Base-by-base conservation (phyloP, 192 early-diverging fungal species). In the Rhizophagus prolifer region DNA sequence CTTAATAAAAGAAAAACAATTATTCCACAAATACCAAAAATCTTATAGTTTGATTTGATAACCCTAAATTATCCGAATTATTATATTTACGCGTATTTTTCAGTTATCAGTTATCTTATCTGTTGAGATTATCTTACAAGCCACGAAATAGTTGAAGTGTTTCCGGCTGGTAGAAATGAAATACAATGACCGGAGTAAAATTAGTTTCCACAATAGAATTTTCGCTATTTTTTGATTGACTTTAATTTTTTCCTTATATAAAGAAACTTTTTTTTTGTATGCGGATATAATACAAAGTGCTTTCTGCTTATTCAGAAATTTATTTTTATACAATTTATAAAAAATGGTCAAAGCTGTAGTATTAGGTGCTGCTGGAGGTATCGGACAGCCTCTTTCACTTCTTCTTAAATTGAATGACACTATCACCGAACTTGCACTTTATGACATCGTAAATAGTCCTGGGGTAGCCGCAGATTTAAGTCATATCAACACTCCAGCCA, bases 401-500 rank as follows among this genome's bases (percentile, higher is more conserved):
- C 91, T 99, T 76, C 85, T 97, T 78, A 97, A 97, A 92, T 90
- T 92, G 63, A 95, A 96, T 82, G 86, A 93, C 4, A 82, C 88
- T 74, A 91, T 99, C 46, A 89, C 94, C 21, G 88, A 95, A 75
- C 91, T 99, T 63, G 87, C 93, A 13, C 88, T 99, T 69, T 99
- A 91, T 82, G 97, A 97, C 87, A 92, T 99, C 72, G 94, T 94
- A 84, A 97, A 97, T 89, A 95, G 95, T 61, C 93, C 95, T 25
- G 96, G 97, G 69, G 96, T 99, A 77, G 96, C 96, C 66, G 97
- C 97, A 71, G 97, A 99, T 82, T 87, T 99, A 47, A 91, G 92
- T 73, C 95, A 98, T 87, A 93, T 95, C 85, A 94, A 94, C 89
- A 94, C 95, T 46, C 82, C 85, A 70, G 90, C 94, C 50, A 87